A percentile compares a stretch with the other conserved stretches of the same genome.
phyloP scores from a whole-genome alignment of 352 stramenopile species.

The Phytophthora pistaciae region DNA sequence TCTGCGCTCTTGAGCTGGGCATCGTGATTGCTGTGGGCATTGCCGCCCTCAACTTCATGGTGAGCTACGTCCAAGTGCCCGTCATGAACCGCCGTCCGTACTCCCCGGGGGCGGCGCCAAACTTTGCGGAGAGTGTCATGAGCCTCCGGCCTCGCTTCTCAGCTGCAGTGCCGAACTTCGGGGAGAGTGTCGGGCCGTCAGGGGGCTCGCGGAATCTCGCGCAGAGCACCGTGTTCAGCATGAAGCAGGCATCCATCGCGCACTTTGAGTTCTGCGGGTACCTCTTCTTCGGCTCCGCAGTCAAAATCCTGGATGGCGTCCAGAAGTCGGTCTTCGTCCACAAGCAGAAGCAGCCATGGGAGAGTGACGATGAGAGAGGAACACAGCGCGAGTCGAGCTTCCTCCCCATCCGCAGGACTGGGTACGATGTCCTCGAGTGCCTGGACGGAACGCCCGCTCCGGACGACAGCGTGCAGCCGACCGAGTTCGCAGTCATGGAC shows the following conservation, averaged over 20 bases:
- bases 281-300: constrained; percentile 82
- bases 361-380: constrained; percentile 21
- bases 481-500: constrained; percentile 84
- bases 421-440: constrained; percentile 65
- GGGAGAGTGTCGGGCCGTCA: constrained; percentile 22
- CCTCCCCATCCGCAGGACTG: constrained; percentile 47
- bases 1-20: constrained; percentile 94
- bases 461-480: constrained; percentile 48
- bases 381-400: constrained; percentile 38
- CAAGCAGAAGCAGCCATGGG: constrained; percentile 22
- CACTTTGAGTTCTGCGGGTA: constrained; percentile 82
- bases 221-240: constrained; percentile 54
- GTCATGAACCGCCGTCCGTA: constrained; percentile 60
- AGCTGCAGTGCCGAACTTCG: constrained; percentile 49
- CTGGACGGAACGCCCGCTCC: constrained; percentile 58
- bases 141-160: constrained; percentile 56
- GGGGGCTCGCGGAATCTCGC: constrained; percentile 50
- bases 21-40: constrained; percentile 93
- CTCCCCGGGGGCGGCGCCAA: constrained; percentile 44
- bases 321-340: constrained; percentile 70
- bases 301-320: constrained; percentile 76
- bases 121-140: constrained; percentile 49
- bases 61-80: constrained; percentile 71
- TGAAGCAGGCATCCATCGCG: constrained; percentile 68
- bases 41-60: constrained; percentile 83